These are phyloP conservation scores for Candida pseudoglaebosa DNA, from an alignment of 805 yeast species.

Conservation along the genomic window DNA sequence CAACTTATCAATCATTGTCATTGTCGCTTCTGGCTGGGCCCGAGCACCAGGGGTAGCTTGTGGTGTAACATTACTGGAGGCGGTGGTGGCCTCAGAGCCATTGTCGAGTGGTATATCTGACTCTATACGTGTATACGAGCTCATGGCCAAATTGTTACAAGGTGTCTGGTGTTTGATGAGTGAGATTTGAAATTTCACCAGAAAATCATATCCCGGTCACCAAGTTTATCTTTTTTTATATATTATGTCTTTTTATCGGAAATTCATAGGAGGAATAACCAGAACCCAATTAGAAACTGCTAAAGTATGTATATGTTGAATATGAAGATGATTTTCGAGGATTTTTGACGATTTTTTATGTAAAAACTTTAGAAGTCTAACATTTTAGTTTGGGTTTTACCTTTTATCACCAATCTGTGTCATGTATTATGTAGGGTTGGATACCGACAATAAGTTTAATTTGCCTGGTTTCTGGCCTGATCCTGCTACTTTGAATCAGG, in stretches of 20 bases:
- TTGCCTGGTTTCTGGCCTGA: conserved; percentile 98
- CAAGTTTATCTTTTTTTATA: background rate
- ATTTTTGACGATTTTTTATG: conserved; percentile 1
- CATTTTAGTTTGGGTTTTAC: conserved; percentile 69
- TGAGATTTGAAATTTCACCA: background rate
- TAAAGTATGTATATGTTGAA: conserved; percentile 31
- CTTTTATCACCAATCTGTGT: conserved; percentile 82
- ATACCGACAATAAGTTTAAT: conserved; percentile 83
- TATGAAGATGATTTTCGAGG: background rate
- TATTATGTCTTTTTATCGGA: conserved; percentile 18
- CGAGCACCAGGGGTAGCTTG: background rate
- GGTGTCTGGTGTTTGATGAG: background rate
- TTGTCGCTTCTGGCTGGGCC: background rate
- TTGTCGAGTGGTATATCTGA: conserved; percentile 17
- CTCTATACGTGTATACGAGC: conserved; percentile 28
- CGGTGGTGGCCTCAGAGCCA: background rate
- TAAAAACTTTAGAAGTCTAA: conserved; percentile 7
- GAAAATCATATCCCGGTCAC: background rate
- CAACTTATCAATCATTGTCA: conserved; percentile 27
- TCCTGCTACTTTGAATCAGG: conserved; percentile 83
- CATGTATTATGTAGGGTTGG: conserved; percentile 90
- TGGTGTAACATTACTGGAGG: background rate
- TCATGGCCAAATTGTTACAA: background rate
- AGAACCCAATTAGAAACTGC: conserved; percentile 43
- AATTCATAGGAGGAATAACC: conserved; percentile 33